Evolutionary conservation across 2,329 filamentous ascomycete genomes (phyloP).

Genomic region (Stagonosporopsis chrysanthemi): DNA sequence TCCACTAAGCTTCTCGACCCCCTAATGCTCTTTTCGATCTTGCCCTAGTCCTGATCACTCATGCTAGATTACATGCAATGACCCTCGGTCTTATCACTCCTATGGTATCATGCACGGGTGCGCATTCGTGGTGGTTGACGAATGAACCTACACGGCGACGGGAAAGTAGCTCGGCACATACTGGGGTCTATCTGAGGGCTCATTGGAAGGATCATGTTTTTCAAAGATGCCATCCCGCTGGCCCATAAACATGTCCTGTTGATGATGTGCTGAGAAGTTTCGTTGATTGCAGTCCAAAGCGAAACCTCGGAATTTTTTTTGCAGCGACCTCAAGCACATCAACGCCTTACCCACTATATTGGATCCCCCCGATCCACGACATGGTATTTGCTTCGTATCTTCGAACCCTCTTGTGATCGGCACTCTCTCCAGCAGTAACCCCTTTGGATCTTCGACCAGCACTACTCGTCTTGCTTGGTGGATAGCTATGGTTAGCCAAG

Average conservation of each 20-base stretch:
- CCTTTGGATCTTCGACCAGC: not conserved
- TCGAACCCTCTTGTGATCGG: slow-evolving; percentile 5
- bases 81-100: slow-evolving; percentile 7
- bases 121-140: not conserved
- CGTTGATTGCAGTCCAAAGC: not conserved
- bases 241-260: not conserved
- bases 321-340: not conserved
- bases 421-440: not conserved
- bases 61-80: not conserved
- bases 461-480: not conserved
- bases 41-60: slow-evolving; percentile 1
- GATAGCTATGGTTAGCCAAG: slow-evolving; percentile 19
- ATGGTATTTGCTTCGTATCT: not conserved
- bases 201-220: not conserved
- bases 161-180: not conserved
- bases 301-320: not conserved
- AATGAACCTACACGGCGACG: not conserved
- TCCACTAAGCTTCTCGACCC: slow-evolving; percentile 6
- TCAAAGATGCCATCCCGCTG: slow-evolving; percentile 1
- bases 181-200: not conserved
- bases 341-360: not conserved
- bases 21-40: not conserved
- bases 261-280: not conserved
- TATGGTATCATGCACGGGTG: slow-evolving; percentile 10
- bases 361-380: too few relatives aligned